These are phyloP conservation scores for Debaryomycetaceae sp. DNA, from an alignment of 1,139 yeast genomes.

Conservation along the genomic window DNA sequence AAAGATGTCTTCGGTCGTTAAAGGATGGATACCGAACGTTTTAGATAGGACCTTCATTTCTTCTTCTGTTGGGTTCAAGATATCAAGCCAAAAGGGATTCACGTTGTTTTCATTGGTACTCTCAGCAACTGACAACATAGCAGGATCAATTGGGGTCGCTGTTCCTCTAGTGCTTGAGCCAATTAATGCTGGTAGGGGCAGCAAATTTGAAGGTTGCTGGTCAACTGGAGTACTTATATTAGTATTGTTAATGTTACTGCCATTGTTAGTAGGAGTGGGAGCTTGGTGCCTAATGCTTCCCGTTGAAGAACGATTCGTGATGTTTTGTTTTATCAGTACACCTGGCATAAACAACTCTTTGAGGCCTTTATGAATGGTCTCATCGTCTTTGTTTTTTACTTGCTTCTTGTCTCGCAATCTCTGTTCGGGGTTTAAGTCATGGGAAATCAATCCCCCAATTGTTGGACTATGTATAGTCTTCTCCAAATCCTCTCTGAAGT, in stretches of 20 bases:
- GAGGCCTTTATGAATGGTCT: conserved; percentile 12
- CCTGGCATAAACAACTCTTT: conserved; percentile 31
- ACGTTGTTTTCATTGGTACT: conserved; percentile 4
- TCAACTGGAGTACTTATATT: not conserved
- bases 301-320: conserved; percentile 6
- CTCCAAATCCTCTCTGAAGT: conserved; percentile 85
- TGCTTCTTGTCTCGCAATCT: conserved; percentile 11
- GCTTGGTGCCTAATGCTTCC: conserved; percentile 7
- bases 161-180: conserved; percentile 1
- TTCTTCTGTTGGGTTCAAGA: conserved; percentile 89
- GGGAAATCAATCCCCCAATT: conserved; percentile 66
- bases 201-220: not conserved
- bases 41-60: conserved; percentile 93
- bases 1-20: conserved; percentile 92
- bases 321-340: not conserved
- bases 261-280: conserved; percentile 3
- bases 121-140: conserved; percentile 11
- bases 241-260: no score
- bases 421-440: conserved; percentile 1
- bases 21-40: conserved; percentile 81
- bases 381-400: conserved; percentile 10
- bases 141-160: conserved; percentile 12
- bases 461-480: conserved; percentile 89
- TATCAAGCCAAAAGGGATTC: conserved; percentile 86
- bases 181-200: not conserved